phyloP scores from a whole-genome alignment of 2,329 filamentous ascomycete genomes.

The Pseudogymnoascus pannorum region DNA sequence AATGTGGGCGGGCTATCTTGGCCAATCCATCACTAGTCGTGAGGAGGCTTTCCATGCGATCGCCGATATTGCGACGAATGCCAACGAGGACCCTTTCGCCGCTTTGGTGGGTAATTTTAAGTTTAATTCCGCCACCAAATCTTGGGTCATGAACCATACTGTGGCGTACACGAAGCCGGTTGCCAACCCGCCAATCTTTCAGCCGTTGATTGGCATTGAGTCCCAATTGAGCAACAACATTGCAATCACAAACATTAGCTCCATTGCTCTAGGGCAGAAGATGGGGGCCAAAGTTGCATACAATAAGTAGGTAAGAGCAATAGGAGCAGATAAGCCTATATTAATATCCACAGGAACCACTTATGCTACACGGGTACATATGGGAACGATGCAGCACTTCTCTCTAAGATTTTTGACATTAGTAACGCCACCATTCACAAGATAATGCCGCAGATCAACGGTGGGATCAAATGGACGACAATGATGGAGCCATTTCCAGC shows the following conservation, averaged over 20 bases:
- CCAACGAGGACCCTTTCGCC: constrained; percentile 13
- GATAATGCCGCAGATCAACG: background rate
- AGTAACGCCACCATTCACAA: constrained; percentile 8
- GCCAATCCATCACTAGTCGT: background rate
- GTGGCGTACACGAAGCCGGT: constrained; percentile 10
- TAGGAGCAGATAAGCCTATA: background rate
- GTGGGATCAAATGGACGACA: background rate
- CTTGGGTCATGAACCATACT: constrained; percentile 11
- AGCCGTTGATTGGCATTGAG: background rate
- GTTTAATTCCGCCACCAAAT: constrained; percentile 7
- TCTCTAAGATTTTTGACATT: constrained; percentile 10
- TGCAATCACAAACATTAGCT: background rate
- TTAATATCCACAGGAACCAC: background rate
- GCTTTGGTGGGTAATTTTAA: constrained; percentile 11
- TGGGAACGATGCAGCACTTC: background rate
- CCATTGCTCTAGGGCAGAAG: background rate
- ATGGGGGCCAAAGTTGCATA: background rate
- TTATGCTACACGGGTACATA: constrained; percentile 9
- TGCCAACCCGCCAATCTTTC: constrained; percentile 6
- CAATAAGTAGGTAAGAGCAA: background rate
- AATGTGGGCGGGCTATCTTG: constrained; percentile 10
- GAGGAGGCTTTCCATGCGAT: constrained; percentile 9
- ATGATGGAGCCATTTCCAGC: background rate
- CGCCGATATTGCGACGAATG: constrained; percentile 9
- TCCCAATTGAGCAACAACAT: background rate